Conservation (phyloP, 73 alveolate species). For the Blepharisma stoltei region DNA sequence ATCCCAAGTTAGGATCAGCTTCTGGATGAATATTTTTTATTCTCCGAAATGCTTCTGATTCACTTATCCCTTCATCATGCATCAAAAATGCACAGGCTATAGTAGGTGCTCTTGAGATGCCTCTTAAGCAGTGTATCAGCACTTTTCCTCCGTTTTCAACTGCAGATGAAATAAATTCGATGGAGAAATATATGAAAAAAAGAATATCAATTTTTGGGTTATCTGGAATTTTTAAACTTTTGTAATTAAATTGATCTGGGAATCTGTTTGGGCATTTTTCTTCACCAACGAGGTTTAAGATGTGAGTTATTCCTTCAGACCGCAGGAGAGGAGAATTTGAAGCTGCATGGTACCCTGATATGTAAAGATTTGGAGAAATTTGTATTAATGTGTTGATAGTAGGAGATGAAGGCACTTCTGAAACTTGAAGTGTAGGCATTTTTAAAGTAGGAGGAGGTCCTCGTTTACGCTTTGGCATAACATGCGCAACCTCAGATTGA, state of each 20-base stretch:
- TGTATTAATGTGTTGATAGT: neutral
- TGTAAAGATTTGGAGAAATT: neutral
- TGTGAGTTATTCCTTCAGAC: constrained; percentile 18
- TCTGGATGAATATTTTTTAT: neutral
- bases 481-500: too few species aligned
- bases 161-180: neutral
- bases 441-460: too few species aligned
- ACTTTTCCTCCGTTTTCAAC: constrained; percentile 17
- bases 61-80: neutral
- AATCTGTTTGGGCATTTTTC: constrained; percentile 16
- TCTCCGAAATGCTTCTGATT: neutral
- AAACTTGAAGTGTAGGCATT: too few species aligned
- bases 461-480: too few species aligned
- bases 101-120: constrained; percentile 21
- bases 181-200: constrained; percentile 7
- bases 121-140: neutral
- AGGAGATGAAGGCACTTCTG: too few species aligned
- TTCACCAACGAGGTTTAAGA: constrained; percentile 21
- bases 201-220: constrained; percentile 20
- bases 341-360: constrained; percentile 34
- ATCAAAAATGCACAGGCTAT: constrained; percentile 8
- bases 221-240: constrained; percentile 1
- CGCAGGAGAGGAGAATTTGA: neutral
- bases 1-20: constrained; percentile 19
- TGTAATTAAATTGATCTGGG: neutral